Evolutionary conservation across 257 asterid genomes (phyloP).

Genomic region (Jacaranda copaia): DNA sequence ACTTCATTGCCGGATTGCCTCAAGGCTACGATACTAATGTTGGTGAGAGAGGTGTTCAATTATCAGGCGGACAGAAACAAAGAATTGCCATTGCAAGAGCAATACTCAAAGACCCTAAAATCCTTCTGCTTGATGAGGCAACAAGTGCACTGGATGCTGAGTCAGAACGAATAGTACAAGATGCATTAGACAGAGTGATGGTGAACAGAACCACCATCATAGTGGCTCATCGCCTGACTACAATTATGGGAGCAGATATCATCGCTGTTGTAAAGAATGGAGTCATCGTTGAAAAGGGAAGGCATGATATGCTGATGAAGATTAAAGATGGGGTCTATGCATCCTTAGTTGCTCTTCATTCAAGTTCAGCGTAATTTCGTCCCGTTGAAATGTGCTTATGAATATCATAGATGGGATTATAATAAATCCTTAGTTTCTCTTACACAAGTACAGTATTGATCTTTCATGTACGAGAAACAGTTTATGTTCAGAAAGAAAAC

Average conservation of each 20-base stretch:
- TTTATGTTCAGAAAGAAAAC: no score
- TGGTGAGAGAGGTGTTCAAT: constrained; percentile 74
- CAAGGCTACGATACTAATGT: constrained; percentile 71
- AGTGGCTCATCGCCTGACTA: constrained; percentile 71
- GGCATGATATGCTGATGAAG: constrained; percentile 66
- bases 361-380: constrained; percentile 36
- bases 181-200: constrained; percentile 73
- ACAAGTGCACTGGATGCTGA: constrained; percentile 80
- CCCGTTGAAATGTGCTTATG: no score
- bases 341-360: constrained; percentile 72
- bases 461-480: no score
- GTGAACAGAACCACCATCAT: constrained; percentile 73
- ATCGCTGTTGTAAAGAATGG: constrained; percentile 85
- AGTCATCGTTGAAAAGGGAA: constrained; percentile 67
- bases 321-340: constrained; percentile 68
- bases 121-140: constrained; percentile 78
- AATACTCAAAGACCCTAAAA: constrained; percentile 65
- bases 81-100: constrained; percentile 79
- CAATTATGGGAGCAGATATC: constrained; percentile 70
- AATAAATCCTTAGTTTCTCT: no score
- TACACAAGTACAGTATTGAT: no score
- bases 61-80: constrained; percentile 85
- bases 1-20: constrained; percentile 75
- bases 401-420: no score
- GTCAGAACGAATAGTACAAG: constrained; percentile 77